phyloP scores from a whole-genome alignment of 768 basidiomycete species.

The Suillus decipiens region DNA sequence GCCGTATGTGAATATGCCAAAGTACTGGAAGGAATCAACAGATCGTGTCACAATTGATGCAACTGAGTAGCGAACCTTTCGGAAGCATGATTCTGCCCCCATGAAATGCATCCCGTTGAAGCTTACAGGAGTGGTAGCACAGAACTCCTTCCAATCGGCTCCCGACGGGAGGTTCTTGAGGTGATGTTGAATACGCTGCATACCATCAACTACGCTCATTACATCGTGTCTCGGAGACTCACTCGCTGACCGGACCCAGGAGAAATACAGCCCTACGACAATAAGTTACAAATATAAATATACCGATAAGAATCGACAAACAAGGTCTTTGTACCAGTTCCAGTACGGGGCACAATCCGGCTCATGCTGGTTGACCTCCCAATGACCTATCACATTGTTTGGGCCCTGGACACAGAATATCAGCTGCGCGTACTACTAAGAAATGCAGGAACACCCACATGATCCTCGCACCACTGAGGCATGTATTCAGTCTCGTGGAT shows the following conservation, averaged over 20 bases:
- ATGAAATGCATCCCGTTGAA: constrained; percentile 28
- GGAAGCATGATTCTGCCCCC: constrained; percentile 25
- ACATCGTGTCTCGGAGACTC: not conserved
- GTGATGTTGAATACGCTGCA: constrained; percentile 31
- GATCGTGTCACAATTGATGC: not conserved
- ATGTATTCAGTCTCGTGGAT: constrained; percentile 23
- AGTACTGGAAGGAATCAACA: constrained; percentile 12
- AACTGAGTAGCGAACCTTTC: constrained; percentile 17
- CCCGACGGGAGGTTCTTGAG: constrained; percentile 30
- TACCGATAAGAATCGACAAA: not conserved
- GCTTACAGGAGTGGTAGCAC: constrained; percentile 33
- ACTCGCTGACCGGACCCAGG: constrained; percentile 11
- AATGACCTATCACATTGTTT: constrained; percentile 25
- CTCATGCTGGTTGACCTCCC: constrained; percentile 28
- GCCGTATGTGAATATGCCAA: constrained; percentile 25
- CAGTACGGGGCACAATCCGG: constrained; percentile 30
- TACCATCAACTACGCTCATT: not conserved
- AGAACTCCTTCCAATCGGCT: constrained; percentile 33
- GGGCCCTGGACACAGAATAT: constrained; percentile 17
- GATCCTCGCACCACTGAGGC: constrained; percentile 26
- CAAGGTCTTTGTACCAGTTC: constrained; percentile 25
- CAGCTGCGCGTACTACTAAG: not conserved
- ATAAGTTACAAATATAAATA: constrained; percentile 1
- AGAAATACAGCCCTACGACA: constrained; percentile 4
- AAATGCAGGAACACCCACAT: constrained; percentile 14